Evolutionary conservation across 495 filamentous ascomycete genomes (phyloP), one percentile per base, ranked within the genome.

Genomic region (Lophiostoma macrostomum): DNA sequence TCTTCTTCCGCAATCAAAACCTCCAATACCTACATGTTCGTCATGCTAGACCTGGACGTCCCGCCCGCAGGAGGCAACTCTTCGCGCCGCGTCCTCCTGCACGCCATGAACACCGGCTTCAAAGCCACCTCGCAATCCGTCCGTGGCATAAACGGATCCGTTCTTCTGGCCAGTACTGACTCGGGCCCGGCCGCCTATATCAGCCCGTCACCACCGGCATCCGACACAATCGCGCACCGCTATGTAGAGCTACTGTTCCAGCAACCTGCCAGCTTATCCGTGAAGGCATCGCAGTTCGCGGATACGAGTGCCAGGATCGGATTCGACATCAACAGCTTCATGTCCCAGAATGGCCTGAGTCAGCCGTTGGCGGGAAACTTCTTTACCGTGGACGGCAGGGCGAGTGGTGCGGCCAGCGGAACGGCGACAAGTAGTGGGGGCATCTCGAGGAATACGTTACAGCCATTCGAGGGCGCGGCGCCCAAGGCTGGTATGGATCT

Each of bases 21-120:
- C 14, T 11, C 28, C 13, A 22, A 27, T 14, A 56, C 51, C 30
- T 61, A 41, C 52, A 38, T 61, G 25, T 61, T 61, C 58, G 36
- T 61, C 14, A 61, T 61, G 58, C 5, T 61, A n/a, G 58, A 61
- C 28, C 58, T 61, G 8, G 58, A 61, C 39, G 58, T 61, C 10
- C 51, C 51, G n/a, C 46, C 46, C 7, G 34, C 38, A 39, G 12
- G 25, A 11, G 24, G 31, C 30, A 48, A 34, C 40, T 16, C 45
- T 19, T 34, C 38, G 6, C 51, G 58, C 45, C 58, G 52, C 27
- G 46, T 40, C n/a, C 58, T 61, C 22, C 53, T 61, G 1, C 51
- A 61, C 31, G 45, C 51, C 46, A 42, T 61, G 25, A 36, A 28
- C 30, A 56, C 58, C 11, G 47, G 27, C 52, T 56, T 61, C 52